These are phyloP conservation scores for Ganoderma multipileum DNA, from an alignment of 1,284 basidiomycete genomes.

Conservation along the genomic window DNA sequence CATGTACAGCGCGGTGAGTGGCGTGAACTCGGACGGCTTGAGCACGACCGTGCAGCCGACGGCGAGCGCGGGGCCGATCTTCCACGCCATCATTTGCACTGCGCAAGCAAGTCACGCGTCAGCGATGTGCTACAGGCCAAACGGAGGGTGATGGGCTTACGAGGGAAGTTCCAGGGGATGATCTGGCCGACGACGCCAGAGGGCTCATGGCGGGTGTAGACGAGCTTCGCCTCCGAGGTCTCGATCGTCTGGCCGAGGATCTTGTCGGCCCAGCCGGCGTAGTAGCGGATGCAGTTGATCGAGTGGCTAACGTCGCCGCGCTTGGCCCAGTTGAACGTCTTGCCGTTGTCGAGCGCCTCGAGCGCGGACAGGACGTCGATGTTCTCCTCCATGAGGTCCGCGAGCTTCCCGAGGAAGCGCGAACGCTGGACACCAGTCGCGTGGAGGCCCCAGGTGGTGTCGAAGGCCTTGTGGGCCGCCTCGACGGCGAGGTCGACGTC, in stretches of 20 bases:
- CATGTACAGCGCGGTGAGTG: constrained; percentile 77
- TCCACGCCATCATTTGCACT: constrained; percentile 84
- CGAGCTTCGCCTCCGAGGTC: constrained; percentile 75
- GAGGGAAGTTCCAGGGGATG: constrained; percentile 82
- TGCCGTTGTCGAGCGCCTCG: constrained; percentile 78
- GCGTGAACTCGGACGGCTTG: constrained; percentile 93
- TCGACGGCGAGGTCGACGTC: constrained; percentile 83
- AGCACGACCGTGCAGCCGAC: constrained; percentile 85
- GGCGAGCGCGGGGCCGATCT: constrained; percentile 86
- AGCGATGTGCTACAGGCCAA: neutral
- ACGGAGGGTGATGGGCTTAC: constrained; percentile 44
- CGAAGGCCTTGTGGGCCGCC: constrained; percentile 81
- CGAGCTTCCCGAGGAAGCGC: constrained; percentile 73
- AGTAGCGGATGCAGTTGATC: constrained; percentile 79
- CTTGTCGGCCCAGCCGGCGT: constrained; percentile 88
- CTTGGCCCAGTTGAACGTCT: constrained; percentile 81
- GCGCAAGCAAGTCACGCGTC: neutral
- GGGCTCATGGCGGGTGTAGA: constrained; percentile 90
- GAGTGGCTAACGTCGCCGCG: constrained; percentile 73
- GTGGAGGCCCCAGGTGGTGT: constrained; percentile 78
- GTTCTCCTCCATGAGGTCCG: constrained; percentile 76
- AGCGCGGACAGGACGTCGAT: constrained; percentile 78
- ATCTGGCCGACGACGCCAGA: constrained; percentile 92
- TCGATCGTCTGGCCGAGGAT: constrained; percentile 83
- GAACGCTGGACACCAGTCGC: constrained; percentile 68